Base-by-base conservation (phyloP, 2,329 filamentous ascomycete genomes). In the Pestalotiopsis sp. region DNA sequence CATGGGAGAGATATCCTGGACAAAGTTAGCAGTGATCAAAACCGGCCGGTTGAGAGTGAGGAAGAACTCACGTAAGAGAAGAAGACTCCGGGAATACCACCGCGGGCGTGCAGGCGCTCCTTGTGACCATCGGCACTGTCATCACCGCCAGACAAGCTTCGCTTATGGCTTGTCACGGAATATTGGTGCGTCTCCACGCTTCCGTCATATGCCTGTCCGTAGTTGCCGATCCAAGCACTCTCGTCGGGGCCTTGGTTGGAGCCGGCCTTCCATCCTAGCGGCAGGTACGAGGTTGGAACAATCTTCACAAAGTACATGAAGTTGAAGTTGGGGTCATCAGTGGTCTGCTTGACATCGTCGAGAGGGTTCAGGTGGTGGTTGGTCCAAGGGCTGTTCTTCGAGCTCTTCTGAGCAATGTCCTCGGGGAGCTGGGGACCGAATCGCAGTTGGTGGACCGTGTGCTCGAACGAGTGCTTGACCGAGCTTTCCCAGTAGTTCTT, bases 271-370 rank as follows among this genome's bases (percentile, higher is more conserved):
- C 94, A 97, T 71, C 94, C 94, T 1, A 99, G 87, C 2, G 96
- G 94, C 31, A 98, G 87, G 80, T 98, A 99, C 1, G 94, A 95
- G 1, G 96, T 99, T 3, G 93, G 94, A 39, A 99, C 96, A 68
- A 99, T 96, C 86, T 99, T 99, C 82, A 99, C 87, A 81, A 99
- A 99, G 85, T 99, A 99, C 94, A 98, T 97, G 81, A 91, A 99
- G 85, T 98, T 99, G 86, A 88, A 98, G 72, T 92, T 92, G 73
- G 93, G 89, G 76, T 98, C 94, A 45, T 88, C 84, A 2, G 94
- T 97, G 66, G 86, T 83, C 84, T 98, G 94, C 72, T 87, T 84
- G 3, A 92, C 93, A 66, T 88, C 86, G 77, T 99, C 97, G 4
- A 99, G 89, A 4, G 96, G 96, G 81, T 98, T 98, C 73, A 93